Evolutionary conservation across 2,329 filamentous ascomycete species (phyloP), one percentile per base, ranked within the genome.

Genomic region (Aspergillus intermedius): DNA sequence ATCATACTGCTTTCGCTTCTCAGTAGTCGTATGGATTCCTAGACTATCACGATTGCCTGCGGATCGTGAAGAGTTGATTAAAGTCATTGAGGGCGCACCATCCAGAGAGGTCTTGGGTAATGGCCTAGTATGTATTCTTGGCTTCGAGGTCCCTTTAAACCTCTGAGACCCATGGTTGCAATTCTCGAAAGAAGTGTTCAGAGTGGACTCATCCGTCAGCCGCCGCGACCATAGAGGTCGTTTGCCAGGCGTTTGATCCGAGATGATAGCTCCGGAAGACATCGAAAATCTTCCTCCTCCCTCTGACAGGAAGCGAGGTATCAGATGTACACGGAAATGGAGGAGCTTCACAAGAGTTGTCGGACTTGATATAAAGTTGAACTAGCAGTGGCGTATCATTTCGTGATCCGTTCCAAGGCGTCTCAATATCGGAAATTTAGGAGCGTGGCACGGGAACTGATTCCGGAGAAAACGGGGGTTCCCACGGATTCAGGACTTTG

Each of bases 11-110:
- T 55, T 54, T 41, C 67, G 64, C 8, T 57, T 58, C 25, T 67
- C 62, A 19, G 62, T 51, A 37, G 58, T 66, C 28, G 66, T 61
- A 54, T 74, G 72, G 42, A 82, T 81, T 15, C 78, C 78, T 45
- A 82, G 62, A 8, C 78, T 79, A 49, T 80, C 77, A 52, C 80
- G 77, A 54, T 82, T 79, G 12, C 74, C 71, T 5, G 74, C 73
- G 3, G 78, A 75, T 28, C 77, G 74, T 28, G 77, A 79, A 21
- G 81, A 66, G 58, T 82, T 78, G 47, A 81, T 72, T 17, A 74
- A 72, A 30, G 25, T 30, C 42, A 69, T 67, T 46, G 71, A 68
- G 28, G 69, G 65, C 49, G 71, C 67, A 55, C 77, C 76, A 50
- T 75, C 71, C 42, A 69, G 68, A 17, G 77, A 75, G 53, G 77